Evolutionary conservation across 1,284 basidiomycete species (phyloP), one percentile per base, ranked within the genome.

Genomic region (Papiliotrema flavescens): DNA sequence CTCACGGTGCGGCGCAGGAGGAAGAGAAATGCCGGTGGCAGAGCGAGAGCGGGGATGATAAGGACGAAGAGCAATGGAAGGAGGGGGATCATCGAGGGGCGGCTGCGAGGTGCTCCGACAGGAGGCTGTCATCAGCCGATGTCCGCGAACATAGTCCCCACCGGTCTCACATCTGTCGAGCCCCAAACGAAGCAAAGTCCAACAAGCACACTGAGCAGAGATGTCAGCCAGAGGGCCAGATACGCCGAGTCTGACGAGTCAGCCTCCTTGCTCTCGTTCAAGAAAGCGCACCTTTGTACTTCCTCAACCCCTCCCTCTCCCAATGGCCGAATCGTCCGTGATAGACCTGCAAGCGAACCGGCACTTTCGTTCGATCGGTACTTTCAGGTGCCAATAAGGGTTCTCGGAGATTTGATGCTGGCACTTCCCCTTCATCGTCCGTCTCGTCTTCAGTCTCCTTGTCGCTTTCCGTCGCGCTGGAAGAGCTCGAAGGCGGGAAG

Each of bases 1-100:
- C 86, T 84, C 50, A 89, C 87, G 54, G 89, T 90, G 59, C 88
- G 80, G 53, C 85, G 83, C 50, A 93, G 76, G 24, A 92, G 79
- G 53, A 86, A 82, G 49, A 93, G 83, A 72, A 93, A 88, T 17
- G 80, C 78, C 64, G 91, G 90, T 2, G 89, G 86, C 43, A 85
- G 80, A 39, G 80, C 70, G 1, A 90, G 85, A 54, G 88, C 85
- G 40, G 86, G 72, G 54, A 89, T 80, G 6, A 88, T 87, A 47
- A 94, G 80, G 54, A 91, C 83, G 26, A 86, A 85, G 56, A 94
- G 81, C 54, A 95, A 79, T 1, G 92, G 92, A 19, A 95, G 82
- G 3, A 90, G 89, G 62, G 90, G 88, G 47, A 94, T 74, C 19
- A 93, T 46, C 0, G 73, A 73, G 2, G 71, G 70, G 6, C 68